These are phyloP conservation scores for Bretschneidera sinensis DNA, from an alignment of 345 rosid species.

Conservation along the genomic window DNA sequence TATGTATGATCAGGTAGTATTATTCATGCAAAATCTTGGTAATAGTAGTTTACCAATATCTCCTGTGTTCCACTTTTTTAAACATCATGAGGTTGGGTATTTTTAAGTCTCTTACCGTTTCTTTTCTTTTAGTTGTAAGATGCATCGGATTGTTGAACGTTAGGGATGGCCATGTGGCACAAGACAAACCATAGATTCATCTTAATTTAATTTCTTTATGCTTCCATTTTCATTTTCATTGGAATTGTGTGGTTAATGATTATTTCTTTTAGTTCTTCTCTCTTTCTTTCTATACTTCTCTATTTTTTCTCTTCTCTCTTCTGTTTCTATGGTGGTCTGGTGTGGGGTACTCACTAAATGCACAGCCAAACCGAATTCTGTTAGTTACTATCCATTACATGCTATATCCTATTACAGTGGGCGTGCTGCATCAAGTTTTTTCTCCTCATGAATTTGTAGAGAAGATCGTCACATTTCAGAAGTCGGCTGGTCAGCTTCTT, in stretches of 20 bases:
- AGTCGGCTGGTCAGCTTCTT: constrained; percentile 96
- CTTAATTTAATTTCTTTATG: not conserved
- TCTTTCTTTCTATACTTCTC: constrained; percentile 28
- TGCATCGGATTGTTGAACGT: not conserved
- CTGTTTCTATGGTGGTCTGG: constrained; percentile 54
- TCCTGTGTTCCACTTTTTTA: not conserved
- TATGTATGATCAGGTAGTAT: not conserved
- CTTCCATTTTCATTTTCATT: not conserved
- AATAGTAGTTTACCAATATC: not conserved
- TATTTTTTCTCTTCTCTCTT: constrained; percentile 56
- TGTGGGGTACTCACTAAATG: constrained; percentile 55
- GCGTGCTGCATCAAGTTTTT: constrained; percentile 92
- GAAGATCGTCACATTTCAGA: constrained; percentile 96
- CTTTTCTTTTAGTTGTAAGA: not conserved
- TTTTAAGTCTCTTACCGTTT: too few species aligned
- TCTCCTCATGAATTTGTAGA: constrained; percentile 91
- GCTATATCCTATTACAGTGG: constrained; percentile 96
- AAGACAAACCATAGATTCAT: not conserved
- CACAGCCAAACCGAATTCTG: constrained; percentile 92
- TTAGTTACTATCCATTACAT: constrained; percentile 90
- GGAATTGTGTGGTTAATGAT: constrained; percentile 8
- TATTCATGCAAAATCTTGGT: not conserved
- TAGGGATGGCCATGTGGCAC: not conserved
- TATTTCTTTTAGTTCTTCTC: constrained; percentile 21
- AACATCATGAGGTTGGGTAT: too few species aligned